Base-by-base conservation (phyloP, 139 green algal genomes). In the Pseudopediastrum boryanum region DNA sequence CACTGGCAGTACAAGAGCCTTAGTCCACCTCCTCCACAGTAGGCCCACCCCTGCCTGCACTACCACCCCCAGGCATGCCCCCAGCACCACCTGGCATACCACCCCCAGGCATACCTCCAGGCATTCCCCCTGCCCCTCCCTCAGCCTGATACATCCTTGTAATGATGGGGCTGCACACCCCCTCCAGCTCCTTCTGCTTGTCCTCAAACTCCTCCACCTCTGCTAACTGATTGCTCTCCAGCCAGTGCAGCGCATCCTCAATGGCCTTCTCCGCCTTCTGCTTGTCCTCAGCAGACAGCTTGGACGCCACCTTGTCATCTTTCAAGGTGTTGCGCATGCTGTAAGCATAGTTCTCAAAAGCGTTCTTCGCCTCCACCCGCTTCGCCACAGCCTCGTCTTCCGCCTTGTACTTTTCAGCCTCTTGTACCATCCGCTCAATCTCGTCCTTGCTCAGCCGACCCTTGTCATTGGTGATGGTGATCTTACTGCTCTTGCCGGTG, bases 401-500 rank as follows among this genome's bases (percentile, higher is more conserved):
- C 0, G 89, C 88, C 91, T 99, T 99, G 94, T 98, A 99, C 92
- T 97, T 97, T 91, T 99, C 96, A 16, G 95, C 95, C 76, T 91
- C 90, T 85, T 94, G 84, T 42, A 99, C 96, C 95, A 99, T 98
- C 68, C 94, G 90, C 92, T 99, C 96, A 69, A 99, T 99, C 44
- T 99, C 96, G 1, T 99, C 96, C 92, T 98, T 99, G 75, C 68
- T 91, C n/a, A 99, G 88, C 7, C 94, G 88, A 56, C 96, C 96
- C 94, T 99, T 99, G 89, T 99, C 96, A 79, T 99, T 99, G 69
- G 96, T 99, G 88, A 99, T 99, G 56, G 96, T 99, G 88, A 99
- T 99, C 88, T 98, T 98, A 86, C 97, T 97, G 87, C 96, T 97
- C 68, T 93, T 93, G 76, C 96, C 96, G 10, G 92, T 97, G 31